These are phyloP conservation scores for Xylariaceae sp. DNA, from an alignment of 2,329 filamentous ascomycete genomes.

Conservation along the genomic window DNA sequence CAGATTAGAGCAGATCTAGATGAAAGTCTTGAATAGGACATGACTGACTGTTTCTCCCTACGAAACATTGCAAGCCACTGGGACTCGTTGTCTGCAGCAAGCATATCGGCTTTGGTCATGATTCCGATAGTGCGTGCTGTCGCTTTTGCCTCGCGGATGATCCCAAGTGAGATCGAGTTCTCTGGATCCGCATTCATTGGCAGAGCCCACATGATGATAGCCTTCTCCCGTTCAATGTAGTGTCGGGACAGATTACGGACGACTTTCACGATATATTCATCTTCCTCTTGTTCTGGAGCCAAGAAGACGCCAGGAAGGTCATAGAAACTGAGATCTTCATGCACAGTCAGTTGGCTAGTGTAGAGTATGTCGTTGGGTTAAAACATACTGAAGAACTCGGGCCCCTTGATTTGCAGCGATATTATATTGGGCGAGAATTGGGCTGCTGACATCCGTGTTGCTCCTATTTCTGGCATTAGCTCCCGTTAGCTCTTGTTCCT, in stretches of 20 bases:
- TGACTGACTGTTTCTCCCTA: slow-evolving; percentile 49
- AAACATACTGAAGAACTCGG: slow-evolving; percentile 65
- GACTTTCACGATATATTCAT: slow-evolving; percentile 66
- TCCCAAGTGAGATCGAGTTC: slow-evolving; percentile 65
- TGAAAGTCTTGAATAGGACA: not conserved
- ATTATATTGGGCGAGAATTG: slow-evolving; percentile 11
- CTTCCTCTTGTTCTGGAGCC: slow-evolving; percentile 58
- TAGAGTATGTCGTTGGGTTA: slow-evolving; percentile 77
- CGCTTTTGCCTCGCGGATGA: slow-evolving; percentile 57
- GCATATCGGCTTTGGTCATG: slow-evolving; percentile 78
- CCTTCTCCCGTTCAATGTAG: slow-evolving; percentile 66
- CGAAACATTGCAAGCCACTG: slow-evolving; percentile 64
- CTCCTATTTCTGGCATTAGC: slow-evolving; percentile 20
- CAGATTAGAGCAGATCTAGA: not conserved
- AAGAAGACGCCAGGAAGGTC: slow-evolving; percentile 82
- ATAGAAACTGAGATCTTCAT: slow-evolving; percentile 76
- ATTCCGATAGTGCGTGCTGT: slow-evolving; percentile 65
- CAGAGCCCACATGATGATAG: slow-evolving; percentile 73
- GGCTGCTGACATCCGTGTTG: slow-evolving; percentile 27
- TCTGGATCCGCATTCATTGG: slow-evolving; percentile 76
- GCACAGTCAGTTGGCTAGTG: slow-evolving; percentile 65
- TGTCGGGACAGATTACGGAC: slow-evolving; percentile 66
- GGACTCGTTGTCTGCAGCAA: slow-evolving; percentile 46
- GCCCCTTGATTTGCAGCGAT: slow-evolving; percentile 24
- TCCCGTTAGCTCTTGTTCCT: not conserved